Conservation (phyloP, 2,329 filamentous ascomycete species). For the Ceratocystis albifundus region DNA sequence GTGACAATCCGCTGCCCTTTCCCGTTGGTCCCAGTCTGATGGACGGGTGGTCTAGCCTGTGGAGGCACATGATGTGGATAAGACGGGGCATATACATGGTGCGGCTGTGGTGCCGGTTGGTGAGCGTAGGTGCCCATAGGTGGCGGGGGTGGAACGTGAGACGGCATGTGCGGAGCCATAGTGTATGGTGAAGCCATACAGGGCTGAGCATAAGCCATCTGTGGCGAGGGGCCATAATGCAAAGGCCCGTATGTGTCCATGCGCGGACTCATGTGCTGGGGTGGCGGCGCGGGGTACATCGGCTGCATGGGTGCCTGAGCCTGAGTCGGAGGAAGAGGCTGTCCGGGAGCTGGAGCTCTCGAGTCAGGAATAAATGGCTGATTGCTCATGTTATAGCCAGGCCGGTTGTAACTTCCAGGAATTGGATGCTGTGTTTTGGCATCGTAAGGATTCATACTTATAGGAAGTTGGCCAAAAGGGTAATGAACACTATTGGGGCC, state of each 20-base stretch:
- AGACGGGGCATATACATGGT: neutral
- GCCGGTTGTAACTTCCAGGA: constrained; percentile 71
- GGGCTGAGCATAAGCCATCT: constrained; percentile 31
- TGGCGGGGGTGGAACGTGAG: constrained; percentile 29
- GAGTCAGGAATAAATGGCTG: constrained; percentile 70
- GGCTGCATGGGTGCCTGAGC: neutral
- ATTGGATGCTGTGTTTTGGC: constrained; percentile 59
- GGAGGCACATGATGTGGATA: constrained; percentile 32
- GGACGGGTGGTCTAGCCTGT: constrained; percentile 33
- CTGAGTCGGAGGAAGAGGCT: neutral
- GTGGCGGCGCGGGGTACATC: constrained; percentile 24
- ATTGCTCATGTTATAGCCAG: constrained; percentile 87
- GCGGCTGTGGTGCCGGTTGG: constrained; percentile 8
- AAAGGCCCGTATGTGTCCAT: constrained; percentile 34
- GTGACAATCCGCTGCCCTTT: constrained; percentile 36
- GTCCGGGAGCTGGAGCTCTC: constrained; percentile 32
- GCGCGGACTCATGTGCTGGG: constrained; percentile 44
- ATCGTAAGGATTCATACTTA: constrained; percentile 56
- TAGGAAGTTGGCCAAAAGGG: constrained; percentile 66
- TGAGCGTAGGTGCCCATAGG: constrained; percentile 38
- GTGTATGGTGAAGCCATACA: constrained; percentile 39
- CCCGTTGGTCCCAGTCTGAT: constrained; percentile 32
- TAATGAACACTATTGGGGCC: constrained; percentile 44
- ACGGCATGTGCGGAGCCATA: constrained; percentile 35
- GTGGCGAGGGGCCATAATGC: constrained; percentile 37